Conservation (phyloP, 495 filamentous ascomycete genomes). For the Aspergillus cristatus region DNA sequence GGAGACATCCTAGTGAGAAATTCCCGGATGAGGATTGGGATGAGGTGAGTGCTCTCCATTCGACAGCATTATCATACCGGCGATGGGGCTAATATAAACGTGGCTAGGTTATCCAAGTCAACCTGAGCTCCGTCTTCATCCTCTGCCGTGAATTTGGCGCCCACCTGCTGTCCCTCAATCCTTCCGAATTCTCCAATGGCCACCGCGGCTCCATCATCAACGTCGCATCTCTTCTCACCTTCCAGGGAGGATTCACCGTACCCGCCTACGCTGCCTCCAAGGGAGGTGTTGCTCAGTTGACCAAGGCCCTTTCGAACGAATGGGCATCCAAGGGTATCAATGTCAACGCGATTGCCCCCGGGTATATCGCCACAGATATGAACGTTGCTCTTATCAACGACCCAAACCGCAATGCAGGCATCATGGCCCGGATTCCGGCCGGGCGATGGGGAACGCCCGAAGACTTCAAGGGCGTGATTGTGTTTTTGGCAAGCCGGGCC, state of each 20-base stretch:
- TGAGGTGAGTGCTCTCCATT: constrained; percentile 34
- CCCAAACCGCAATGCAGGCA: constrained; percentile 54
- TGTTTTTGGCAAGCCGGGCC: constrained; percentile 68
- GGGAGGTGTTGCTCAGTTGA: constrained; percentile 77
- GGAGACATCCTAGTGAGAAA: constrained; percentile 61
- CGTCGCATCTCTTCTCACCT: constrained; percentile 72
- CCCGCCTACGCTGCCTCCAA: constrained; percentile 88
- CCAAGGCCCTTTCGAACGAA: constrained; percentile 81
- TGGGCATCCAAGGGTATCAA: constrained; percentile 72
- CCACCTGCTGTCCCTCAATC: constrained; percentile 61
- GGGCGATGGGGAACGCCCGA: constrained; percentile 81
- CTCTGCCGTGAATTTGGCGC: constrained; percentile 76
- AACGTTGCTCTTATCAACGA: constrained; percentile 76
- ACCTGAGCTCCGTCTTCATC: constrained; percentile 74
- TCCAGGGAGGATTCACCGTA: constrained; percentile 86
- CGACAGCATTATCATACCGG: too few species aligned
- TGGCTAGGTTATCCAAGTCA: constrained; percentile 79
- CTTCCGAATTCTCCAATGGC: constrained; percentile 40
- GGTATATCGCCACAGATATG: constrained; percentile 89
- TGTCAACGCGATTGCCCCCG: constrained; percentile 72
- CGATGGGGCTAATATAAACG: too few species aligned
- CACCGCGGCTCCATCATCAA: constrained; percentile 76
- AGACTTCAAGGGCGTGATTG: constrained; percentile 78
- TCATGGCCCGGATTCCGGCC: constrained; percentile 74
- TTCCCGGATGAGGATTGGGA: constrained; percentile 83